These are phyloP conservation scores for Phytophthora sp. DNA, from an alignment of 352 stramenopile species.

Conservation along the genomic window DNA sequence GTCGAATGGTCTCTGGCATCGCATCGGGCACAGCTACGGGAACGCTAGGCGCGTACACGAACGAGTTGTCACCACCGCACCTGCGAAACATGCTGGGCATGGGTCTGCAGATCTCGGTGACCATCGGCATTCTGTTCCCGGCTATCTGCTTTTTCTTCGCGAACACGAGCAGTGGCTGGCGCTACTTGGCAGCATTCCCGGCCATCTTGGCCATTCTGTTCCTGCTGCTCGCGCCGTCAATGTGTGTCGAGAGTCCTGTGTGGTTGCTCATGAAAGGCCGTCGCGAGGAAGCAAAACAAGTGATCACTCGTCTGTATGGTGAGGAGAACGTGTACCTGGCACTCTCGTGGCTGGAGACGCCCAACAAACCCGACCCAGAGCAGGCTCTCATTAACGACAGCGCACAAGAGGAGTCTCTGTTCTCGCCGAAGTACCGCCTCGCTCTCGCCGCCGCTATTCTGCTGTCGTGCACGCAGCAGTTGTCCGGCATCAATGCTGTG, in stretches of 20 bases:
- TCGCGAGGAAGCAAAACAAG: constrained; percentile 22
- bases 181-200: constrained; percentile 50
- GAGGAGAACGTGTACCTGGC: constrained; percentile 28
- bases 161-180: constrained; percentile 34
- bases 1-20: constrained; percentile 43
- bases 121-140: constrained; percentile 34
- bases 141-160: constrained; percentile 31
- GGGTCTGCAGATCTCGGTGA: constrained; percentile 37
- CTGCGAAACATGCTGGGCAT: constrained; percentile 27
- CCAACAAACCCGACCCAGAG: constrained; percentile 21
- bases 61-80: constrained; percentile 23
- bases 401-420: constrained; percentile 1
- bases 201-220: constrained; percentile 46
- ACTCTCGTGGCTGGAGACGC: constrained; percentile 19
- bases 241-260: constrained; percentile 37
- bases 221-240: constrained; percentile 37
- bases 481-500: constrained; percentile 15
- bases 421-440: constrained; percentile 8
- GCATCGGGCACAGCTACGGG: constrained; percentile 29
- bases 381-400: constrained; percentile 5
- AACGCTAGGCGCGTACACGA: constrained; percentile 19
- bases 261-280: constrained; percentile 23
- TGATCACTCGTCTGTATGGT: constrained; percentile 39
- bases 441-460: neutral
- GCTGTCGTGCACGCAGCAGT: constrained; percentile 8